Base-by-base conservation (phyloP, 441 rosid genomes). In the Erodium texanum region DNA sequence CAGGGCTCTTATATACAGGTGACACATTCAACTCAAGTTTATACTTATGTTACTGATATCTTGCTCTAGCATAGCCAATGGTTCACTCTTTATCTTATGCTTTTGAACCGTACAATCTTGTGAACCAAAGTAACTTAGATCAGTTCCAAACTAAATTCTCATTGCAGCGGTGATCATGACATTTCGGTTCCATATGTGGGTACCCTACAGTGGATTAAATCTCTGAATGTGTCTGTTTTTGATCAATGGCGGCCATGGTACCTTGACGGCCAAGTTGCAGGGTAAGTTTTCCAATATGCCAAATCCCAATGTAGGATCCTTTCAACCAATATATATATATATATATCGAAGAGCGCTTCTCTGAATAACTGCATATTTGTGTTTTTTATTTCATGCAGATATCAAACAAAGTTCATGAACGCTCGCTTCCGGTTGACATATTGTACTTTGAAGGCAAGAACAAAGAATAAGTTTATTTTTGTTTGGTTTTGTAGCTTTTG, bases 111-210 rank as follows among this genome's bases (percentile, higher is more conserved):
- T 27, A 27, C 29, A 27, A 27, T 1, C 29, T 27, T 27, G 29
- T 27, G 29, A 27, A 27, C 4, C 29, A 27, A 27, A 27, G 29
- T 1, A 27, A 27, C 29, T 27, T 27, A 27, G 1, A 27, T 27
- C 29, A 1, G 29, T 27, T 27, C 29, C 29, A 27, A 27, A 27
- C 29, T 27, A 27, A 1, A 27, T 27, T 27, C 29, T 27, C 29
- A 27, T 27, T 27, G 54, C 78, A 83, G 82, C 19, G 86, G 86
- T 0, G 86, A 83, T 41, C 75, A 74, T 6, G 86, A 83, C 74
- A 58, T 79, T 59, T 75, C 69, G n/a, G 59, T 78, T 68, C 80
- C 86, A 23, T 79, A 74, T 67, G 18, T 77, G 43, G 84, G 69
- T 1, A 83, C 81, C 0, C 62, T 66, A 32, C 18, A 69, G 22